Base-by-base conservation (phyloP, 1,284 basidiomycete genomes). In the Omphalotus olearius region DNA sequence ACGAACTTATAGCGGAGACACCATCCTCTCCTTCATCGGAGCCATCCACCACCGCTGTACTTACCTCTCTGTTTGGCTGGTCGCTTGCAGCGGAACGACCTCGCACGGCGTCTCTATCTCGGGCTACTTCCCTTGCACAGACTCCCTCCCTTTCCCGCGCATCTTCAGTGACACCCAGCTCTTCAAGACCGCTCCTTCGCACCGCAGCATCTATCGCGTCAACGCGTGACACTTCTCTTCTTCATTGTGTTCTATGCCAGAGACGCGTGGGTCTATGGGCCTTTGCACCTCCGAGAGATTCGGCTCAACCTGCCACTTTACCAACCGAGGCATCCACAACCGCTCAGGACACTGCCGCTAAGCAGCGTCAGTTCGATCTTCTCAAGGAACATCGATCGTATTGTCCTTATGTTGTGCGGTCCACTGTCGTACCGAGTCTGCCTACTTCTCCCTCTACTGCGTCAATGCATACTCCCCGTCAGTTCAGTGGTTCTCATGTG, bases 351-450 rank as follows among this genome's bases (percentile, higher is more conserved):
- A 33, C 48, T 61, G 45, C n/a, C n/a, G n/a, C 47, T 59, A 14
- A 46, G 45, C 57, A 50, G 51, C 59, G 85, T 45, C 78, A 76
- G 28, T 80, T 91, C 51, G 87, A 91, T 62, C 63, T 90, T 18
- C 66, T 89, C 38, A 85, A 82, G 60, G 89, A 91, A 64, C 88
- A 91, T 62, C 76, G 89, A 18, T 82, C 86, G 2, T 88, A 88
- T 59, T 91, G 89, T 59, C 88, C 88, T 17, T 91, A 88, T 57
- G 78, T 88, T 44, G 82, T 85, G 20, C 77, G 79, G 18, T 87
- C 86, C 6, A 88, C 85, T 1, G 62, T 72, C 2, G 69, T 90
- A 9, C 85, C 85, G 3, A 10, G 57, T n/a, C 51, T 54, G 9
- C 62, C 66, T 3, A 57, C 64, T 6, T 43, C 57, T 16, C 53